Percentiles rank a stretch among this genome's conserved stretches.
Evolutionary conservation across 1,284 basidiomycete species (phyloP).

Genomic region (Takashimella tepidaria): DNA sequence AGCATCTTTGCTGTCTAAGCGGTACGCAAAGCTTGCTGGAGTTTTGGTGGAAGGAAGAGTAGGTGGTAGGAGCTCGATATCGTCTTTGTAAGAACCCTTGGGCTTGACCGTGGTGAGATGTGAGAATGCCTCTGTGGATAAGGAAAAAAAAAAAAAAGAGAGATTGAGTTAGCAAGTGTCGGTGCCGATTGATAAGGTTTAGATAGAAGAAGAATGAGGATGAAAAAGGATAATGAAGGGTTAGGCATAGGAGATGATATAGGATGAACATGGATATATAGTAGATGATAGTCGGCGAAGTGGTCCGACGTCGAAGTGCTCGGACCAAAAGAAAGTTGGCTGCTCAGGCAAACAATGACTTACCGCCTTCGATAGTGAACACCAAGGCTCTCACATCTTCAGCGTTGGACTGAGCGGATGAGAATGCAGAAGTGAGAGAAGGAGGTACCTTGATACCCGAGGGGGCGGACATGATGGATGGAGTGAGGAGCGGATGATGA

Average conservation of each 20-base stretch:
- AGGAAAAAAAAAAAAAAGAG: slow-evolving; percentile 13
- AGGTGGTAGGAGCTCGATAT: slow-evolving; percentile 35
- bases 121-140: slow-evolving; percentile 31
- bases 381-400: slow-evolving; percentile 39
- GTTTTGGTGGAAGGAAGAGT: slow-evolving; percentile 39
- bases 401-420: slow-evolving; percentile 25
- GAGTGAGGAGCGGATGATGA: background rate
- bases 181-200: slow-evolving; percentile 1
- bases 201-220: background rate
- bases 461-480: slow-evolving; percentile 41
- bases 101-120: slow-evolving; percentile 31
- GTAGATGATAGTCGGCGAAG: too few relatives aligned
- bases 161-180: slow-evolving; percentile 2
- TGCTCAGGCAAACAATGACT: slow-evolving; percentile 18
- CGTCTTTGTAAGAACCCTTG: slow-evolving; percentile 36
- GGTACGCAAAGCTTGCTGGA: slow-evolving; percentile 45
- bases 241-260: background rate
- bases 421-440: slow-evolving; percentile 35
- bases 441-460: slow-evolving; percentile 46
- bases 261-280: background rate
- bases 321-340: too few relatives aligned
- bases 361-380: slow-evolving; percentile 45
- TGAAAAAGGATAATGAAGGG: background rate
- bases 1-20: slow-evolving; percentile 36
- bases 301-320: too few relatives aligned